phyloP scores from a whole-genome alignment of 768 basidiomycete genomes.

The Chalciporus pseudorubinellus region DNA sequence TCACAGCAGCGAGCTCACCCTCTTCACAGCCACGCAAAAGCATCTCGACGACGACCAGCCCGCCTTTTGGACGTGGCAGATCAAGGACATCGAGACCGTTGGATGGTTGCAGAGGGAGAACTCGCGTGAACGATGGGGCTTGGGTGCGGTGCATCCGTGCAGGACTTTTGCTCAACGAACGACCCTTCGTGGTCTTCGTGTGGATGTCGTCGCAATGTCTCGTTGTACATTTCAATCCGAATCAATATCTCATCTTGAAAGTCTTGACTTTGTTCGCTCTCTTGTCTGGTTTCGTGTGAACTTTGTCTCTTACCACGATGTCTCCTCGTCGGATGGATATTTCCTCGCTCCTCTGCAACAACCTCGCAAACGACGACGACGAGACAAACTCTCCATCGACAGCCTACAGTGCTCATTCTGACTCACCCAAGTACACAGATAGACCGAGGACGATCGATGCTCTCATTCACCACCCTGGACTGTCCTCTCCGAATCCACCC shows the following conservation, averaged over 20 bases:
- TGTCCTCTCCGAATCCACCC: neutral
- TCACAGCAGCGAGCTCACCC: slow-evolving; percentile 2
- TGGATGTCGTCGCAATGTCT: slow-evolving; percentile 86
- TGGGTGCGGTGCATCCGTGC: slow-evolving; percentile 75
- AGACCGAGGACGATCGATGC: slow-evolving; percentile 20
- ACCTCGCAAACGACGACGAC: slow-evolving; percentile 4
- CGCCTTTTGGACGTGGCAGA: slow-evolving; percentile 69
- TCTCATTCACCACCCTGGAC: slow-evolving; percentile 16
- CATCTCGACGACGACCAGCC: slow-evolving; percentile 85
- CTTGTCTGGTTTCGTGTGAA: neutral
- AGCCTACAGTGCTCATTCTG: neutral
- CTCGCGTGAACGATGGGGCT: slow-evolving; percentile 63
- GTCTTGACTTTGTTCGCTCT: neutral
- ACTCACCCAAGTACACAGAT: neutral
- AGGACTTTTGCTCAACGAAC: slow-evolving; percentile 38
- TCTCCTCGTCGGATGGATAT: slow-evolving; percentile 71
- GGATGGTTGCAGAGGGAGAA: slow-evolving; percentile 69
- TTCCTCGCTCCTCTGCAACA: slow-evolving; percentile 61
- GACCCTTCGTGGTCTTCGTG: slow-evolving; percentile 63
- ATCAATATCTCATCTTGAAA: neutral
- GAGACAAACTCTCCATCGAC: neutral
- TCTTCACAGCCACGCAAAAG: slow-evolving; percentile 63
- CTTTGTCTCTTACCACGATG: slow-evolving; percentile 36
- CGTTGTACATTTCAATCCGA: slow-evolving; percentile 62
- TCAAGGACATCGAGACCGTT: slow-evolving; percentile 92